Conservation (phyloP, 192 early-diverging fungal genomes). For the Mycoemilia scoparia region DNA sequence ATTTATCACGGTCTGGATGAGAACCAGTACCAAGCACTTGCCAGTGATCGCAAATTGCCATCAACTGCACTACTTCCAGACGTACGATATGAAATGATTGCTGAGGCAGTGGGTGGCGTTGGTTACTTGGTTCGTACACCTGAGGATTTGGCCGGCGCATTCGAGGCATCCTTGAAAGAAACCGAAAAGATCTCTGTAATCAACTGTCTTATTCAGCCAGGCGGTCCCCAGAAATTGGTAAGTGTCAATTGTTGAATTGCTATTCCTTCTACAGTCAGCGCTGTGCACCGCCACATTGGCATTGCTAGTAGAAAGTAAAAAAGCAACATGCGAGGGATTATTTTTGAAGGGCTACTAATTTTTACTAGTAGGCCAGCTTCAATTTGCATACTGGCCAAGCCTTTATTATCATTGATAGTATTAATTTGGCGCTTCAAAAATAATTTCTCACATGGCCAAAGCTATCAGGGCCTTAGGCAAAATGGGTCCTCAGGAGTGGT, state of each 20-base stretch:
- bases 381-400: no score
- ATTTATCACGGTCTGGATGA: constrained; percentile 49
- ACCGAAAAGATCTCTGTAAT: constrained; percentile 35
- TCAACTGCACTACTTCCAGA: constrained; percentile 42
- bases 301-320: no score
- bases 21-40: constrained; percentile 24
- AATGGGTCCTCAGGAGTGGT: no score
- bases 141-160: constrained; percentile 30
- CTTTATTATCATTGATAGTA: no score
- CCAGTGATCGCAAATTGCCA: constrained; percentile 24
- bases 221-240: constrained; percentile 37
- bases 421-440: no score
- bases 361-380: no score
- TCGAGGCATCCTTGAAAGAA: constrained; percentile 20
- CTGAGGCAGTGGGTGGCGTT: constrained; percentile 41
- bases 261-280: no score
- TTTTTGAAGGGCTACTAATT: no score
- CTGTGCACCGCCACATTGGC: no score
- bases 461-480: no score
- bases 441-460: not conserved
- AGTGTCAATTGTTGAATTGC: no score
- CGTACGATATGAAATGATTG: constrained; percentile 48
- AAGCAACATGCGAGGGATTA: no score
- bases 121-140: constrained; percentile 39
- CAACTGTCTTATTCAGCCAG: constrained; percentile 46